A percentile compares a stretch with the other conserved stretches of the same genome.
Conservation (phyloP, 768 basidiomycete species). For the Lactarius sp. region DNA sequence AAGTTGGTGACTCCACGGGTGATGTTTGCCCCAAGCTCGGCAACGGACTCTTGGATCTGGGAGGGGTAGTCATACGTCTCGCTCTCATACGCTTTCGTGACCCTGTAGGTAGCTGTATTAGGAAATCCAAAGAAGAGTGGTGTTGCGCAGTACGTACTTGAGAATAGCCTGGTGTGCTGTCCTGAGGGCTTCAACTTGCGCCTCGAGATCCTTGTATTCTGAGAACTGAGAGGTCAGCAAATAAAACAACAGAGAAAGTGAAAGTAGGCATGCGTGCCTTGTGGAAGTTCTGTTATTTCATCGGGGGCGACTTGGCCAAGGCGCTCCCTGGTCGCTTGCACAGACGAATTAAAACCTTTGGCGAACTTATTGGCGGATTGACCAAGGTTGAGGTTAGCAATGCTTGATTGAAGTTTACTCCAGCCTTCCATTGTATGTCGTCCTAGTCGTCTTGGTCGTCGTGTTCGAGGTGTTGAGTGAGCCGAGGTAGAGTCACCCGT, state of each 20-base stretch:
- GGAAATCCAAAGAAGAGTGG: conserved; percentile 1
- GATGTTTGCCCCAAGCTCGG: conserved; percentile 66
- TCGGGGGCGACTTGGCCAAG: conserved; percentile 85
- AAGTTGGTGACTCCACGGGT: conserved; percentile 75
- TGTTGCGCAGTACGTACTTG: conserved; percentile 48
- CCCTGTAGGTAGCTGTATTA: conserved; percentile 41
- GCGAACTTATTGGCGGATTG: conserved; percentile 71
- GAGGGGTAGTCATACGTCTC: conserved; percentile 90
- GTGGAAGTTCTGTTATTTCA: conserved; percentile 92
- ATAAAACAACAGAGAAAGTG: background rate
- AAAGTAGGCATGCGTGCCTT: conserved; percentile 44
- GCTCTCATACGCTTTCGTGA: conserved; percentile 82
- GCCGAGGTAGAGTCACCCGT: no score
- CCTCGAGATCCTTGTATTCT: conserved; percentile 97
- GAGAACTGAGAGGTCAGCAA: conserved; percentile 16
- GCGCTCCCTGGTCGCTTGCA: conserved; percentile 83
- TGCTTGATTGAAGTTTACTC: conserved; percentile 60
- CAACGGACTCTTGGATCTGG: conserved; percentile 77
- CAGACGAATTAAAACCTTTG: conserved; percentile 75
- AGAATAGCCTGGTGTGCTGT: conserved; percentile 69
- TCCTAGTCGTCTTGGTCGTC: conserved; percentile 6
- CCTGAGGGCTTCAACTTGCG: conserved; percentile 88
- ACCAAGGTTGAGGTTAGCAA: conserved; percentile 62
- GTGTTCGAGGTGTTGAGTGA: no score
- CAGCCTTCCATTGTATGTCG: conserved; percentile 45